Base-by-base conservation (phyloP, 2,329 filamentous ascomycete genomes). In the Alternaria metachromatica region DNA sequence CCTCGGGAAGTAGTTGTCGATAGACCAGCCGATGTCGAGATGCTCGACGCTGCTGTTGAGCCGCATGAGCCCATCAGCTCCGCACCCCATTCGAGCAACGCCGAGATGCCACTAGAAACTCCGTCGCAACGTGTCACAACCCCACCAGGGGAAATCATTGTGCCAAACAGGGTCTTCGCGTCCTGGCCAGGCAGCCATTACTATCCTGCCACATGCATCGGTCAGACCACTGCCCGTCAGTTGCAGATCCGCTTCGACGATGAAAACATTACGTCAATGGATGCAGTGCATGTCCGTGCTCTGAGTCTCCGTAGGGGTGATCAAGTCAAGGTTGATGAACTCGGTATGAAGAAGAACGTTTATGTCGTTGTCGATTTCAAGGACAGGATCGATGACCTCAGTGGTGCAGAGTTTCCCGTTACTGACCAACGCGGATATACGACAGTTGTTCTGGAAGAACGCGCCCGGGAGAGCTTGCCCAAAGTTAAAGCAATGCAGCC, bases 181-280 rank as follows among this genome's bases (percentile, higher is more conserved):
- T 81, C 82, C 26, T 90, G 88, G 83, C 87, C 84, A 66, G 84
- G 85, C 20, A 84, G 81, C 51, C 83, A 83, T 57, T 90, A 86
- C 72, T 89, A 88, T 71, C 87, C 88, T 51, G 88, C 86, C 9
- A 87, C 84, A n/a, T 89, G 84, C 68, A 74, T 88, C 33, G 85
- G 84, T 3, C 78, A 77, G 15, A 78, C 83, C 20, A 74, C 80
- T 48, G 71, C 76, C 3, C 74, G 78, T 11, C 82, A 82, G 28
- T 84, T 85, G 68, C 75, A 80, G 13, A 70, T 86, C 23, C 79
- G 80, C n/a, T 86, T 82, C 55, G 84, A 86, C 64, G 84, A 86
- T 63, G 81, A 78, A 12, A 83, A 80, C 5, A 72, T 76, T 13
- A 79, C 79, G 1, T 81, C 81, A 3, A 59, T 85, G 2, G 82